A percentile compares a stretch with the other conserved stretches of the same genome.
These are phyloP conservation scores for Umbellularia californica DNA, from an alignment of 164 flowering plant species.

Conservation along the genomic window DNA sequence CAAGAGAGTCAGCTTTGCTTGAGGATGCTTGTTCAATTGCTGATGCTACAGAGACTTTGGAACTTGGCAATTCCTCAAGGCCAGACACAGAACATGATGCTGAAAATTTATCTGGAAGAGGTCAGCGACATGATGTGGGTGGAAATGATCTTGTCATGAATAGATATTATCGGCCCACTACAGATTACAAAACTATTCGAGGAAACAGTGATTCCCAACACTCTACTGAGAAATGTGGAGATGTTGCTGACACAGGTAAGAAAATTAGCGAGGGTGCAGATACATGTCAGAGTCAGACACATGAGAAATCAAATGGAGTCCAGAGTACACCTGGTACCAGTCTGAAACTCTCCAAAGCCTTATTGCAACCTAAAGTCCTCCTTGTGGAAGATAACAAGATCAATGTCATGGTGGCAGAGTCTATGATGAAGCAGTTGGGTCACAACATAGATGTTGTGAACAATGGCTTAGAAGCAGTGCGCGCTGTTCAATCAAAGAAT, in stretches of 20 bases:
- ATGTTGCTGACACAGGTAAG: slow-evolving; percentile 5
- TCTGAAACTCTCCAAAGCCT: slow-evolving; percentile 27
- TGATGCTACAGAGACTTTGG: slow-evolving; percentile 34
- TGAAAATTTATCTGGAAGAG: slow-evolving; percentile 13
- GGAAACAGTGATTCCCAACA: slow-evolving; percentile 11
- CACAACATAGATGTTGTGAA: slow-evolving; percentile 76
- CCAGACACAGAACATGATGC: slow-evolving; percentile 17
- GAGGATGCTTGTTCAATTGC: slow-evolving; percentile 52
- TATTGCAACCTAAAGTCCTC: slow-evolving; percentile 66
- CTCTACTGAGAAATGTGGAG: slow-evolving; percentile 16
- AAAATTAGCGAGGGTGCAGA: slow-evolving; percentile 18
- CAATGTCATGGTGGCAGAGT: slow-evolving; percentile 77
- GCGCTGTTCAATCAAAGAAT: slow-evolving; percentile 52
- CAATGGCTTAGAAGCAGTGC: slow-evolving; percentile 89
- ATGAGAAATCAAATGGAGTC: slow-evolving; percentile 21
- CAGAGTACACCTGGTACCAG: slow-evolving; percentile 22
- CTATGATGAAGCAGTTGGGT: slow-evolving; percentile 92
- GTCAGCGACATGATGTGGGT: slow-evolving; percentile 15
- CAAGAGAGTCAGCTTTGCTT: slow-evolving; percentile 31
- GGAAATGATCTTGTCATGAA: slow-evolving; percentile 16
- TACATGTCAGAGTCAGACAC: slow-evolving; percentile 23
- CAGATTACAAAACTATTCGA: slow-evolving; percentile 3
- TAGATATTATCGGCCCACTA: slow-evolving; percentile 3
- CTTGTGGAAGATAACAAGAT: slow-evolving; percentile 95
- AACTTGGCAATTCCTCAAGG: slow-evolving; percentile 28